Base-by-base conservation (phyloP, 352 stramenopile genomes). In the Elongisporangium undulatum region DNA sequence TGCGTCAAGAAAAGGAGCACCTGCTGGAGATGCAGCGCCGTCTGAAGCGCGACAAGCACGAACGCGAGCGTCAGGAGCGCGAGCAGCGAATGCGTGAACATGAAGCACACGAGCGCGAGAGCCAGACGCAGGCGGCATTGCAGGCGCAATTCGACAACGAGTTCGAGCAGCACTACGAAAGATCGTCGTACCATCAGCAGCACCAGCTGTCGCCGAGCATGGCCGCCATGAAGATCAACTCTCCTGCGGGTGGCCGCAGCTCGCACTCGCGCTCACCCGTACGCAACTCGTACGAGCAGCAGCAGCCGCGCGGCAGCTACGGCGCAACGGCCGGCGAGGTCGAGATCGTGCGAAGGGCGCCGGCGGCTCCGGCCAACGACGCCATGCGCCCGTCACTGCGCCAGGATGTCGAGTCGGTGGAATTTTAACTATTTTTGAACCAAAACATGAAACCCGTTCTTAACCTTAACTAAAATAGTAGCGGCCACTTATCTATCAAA, bases 31-130 rank as follows among this genome's bases (percentile, higher is more conserved):
- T 74, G 50, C 83, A 92, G 61, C 83, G 83, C 51, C 80, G 73
- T 29, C 73, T 79, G 56, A 92, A 92, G 62, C 80, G 83, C 45
- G 77, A 90, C 55, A 62, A 90, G 57, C 83, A 90, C 51, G 79
- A 85, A 51, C 79, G 75, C 13, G 69, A 84, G 52, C 79, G 79
- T 19, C 55, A 63, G 4, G 73, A 83, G 61, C 74, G 67, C 16
- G 71, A 87, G 52, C 66, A 76, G 45, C 63, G 73, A 23, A 49
- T 87, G 53, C 57, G 53, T 9, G 61, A 76, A 21, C 22, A 60
- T 29, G 70, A 76, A 21, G 48, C 68, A 34, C 59, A 69, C 21
- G 62, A 69, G 55, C 61, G 62, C 10, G 49, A 66, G 21, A 54
- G 59, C 9, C 19, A 26, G 19, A 53, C 49, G 16, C 49, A 24